phyloP scores from a whole-genome alignment of 2,329 filamentous ascomycete species.

The Chaetomium strumarium region DNA sequence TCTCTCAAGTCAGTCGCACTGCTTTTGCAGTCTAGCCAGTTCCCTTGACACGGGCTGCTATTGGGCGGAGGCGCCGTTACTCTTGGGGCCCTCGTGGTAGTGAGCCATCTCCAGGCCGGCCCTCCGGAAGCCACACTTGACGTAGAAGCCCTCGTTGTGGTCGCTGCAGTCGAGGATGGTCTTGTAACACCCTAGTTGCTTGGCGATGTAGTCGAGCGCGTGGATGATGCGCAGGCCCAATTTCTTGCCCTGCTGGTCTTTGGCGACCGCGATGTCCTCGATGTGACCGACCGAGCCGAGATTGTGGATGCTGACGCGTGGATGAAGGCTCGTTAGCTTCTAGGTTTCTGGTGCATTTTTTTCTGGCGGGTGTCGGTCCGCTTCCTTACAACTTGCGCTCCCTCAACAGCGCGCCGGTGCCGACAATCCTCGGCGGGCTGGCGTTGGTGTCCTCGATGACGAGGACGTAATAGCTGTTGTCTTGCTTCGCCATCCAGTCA shows the following conservation, averaged over 20 bases:
- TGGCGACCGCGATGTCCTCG: constrained; percentile 92
- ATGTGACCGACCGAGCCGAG: constrained; percentile 87
- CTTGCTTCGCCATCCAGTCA: constrained; percentile 69
- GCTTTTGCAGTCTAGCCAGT: background rate
- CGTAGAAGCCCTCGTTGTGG: constrained; percentile 93
- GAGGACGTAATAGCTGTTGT: constrained; percentile 77
- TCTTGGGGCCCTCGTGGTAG: constrained; percentile 66
- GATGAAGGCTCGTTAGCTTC: constrained; percentile 5
- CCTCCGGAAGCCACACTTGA: constrained; percentile 92
- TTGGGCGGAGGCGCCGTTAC: constrained; percentile 36
- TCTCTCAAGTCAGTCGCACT: constrained; percentile 4
- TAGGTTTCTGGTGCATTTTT: background rate
- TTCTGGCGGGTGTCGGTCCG: background rate
- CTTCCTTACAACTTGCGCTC: constrained; percentile 81
- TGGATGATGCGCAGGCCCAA: constrained; percentile 88
- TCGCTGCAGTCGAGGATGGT: constrained; percentile 95
- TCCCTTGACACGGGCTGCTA: constrained; percentile 5
- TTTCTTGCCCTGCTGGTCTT: constrained; percentile 97
- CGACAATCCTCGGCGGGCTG: constrained; percentile 63
- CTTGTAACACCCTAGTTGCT: constrained; percentile 92
- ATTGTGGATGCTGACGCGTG: constrained; percentile 59
- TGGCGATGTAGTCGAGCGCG: constrained; percentile 81
- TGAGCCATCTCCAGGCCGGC: constrained; percentile 96
- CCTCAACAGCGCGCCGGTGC: constrained; percentile 81
- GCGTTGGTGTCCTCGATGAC: constrained; percentile 69